Conservation (phyloP, 129 eudicot species). For the Centrapalus pauciflorus region DNA sequence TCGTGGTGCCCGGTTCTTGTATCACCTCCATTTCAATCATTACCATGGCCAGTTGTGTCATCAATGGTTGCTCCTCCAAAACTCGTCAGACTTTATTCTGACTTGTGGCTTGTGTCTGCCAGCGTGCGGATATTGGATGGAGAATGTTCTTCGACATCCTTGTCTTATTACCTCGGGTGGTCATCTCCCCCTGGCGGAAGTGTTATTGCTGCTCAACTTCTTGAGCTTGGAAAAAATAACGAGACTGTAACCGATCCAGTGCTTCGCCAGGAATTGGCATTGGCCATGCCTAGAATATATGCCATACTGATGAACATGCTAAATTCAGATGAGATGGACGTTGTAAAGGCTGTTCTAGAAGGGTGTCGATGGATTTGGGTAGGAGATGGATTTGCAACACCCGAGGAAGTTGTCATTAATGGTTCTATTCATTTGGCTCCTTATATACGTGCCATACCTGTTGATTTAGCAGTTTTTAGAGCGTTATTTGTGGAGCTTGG, state of each 20-base stretch:
- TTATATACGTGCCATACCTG: conserved; percentile 89
- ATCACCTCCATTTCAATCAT: conserved; percentile 68
- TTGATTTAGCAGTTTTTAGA: conserved; percentile 88
- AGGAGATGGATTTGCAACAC: conserved; percentile 96
- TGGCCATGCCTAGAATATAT: conserved; percentile 93
- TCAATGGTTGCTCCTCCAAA: conserved; percentile 94
- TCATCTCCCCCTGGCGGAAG: conserved; percentile 91
- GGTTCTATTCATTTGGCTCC: conserved; percentile 98
- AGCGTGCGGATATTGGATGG: conserved; percentile 98
- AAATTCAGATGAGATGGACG: conserved; percentile 83
- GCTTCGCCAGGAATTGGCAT: conserved; percentile 84
- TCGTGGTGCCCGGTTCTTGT: conserved; percentile 94
- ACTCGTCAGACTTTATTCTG: conserved; percentile 70
- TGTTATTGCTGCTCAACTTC: conserved; percentile 94
- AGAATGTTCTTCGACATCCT: conserved; percentile 81
- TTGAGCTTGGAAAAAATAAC: conserved; percentile 95
- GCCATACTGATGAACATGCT: conserved; percentile 59
- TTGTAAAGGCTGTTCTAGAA: conserved; percentile 94
- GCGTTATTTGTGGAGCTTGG: conserved; percentile 86
- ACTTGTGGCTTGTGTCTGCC: conserved; percentile 95
- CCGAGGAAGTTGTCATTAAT: conserved; percentile 89
- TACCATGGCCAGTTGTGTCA: conserved; percentile 93
- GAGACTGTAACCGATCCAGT: conserved; percentile 74
- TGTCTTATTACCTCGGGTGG: conserved; percentile 88
- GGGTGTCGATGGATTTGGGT: conserved; percentile 99